phyloP scores from a whole-genome alignment of 1,284 basidiomycete genomes.

The Rhodotorula sp. region DNA sequence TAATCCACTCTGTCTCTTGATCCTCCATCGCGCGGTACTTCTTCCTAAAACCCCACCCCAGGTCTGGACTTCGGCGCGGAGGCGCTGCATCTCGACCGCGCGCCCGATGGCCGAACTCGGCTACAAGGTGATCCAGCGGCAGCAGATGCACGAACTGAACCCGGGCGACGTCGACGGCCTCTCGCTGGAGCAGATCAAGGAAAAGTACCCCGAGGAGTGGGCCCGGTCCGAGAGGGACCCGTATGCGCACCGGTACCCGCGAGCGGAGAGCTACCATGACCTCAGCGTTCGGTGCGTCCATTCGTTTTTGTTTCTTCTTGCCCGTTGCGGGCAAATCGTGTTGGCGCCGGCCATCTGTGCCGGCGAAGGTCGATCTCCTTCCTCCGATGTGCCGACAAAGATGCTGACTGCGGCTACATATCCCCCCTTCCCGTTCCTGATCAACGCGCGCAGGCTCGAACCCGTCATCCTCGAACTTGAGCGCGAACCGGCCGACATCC shows the following conservation, averaged over 20 bases:
- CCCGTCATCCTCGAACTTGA: slow-evolving; percentile 80
- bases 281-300: slow-evolving; percentile 58
- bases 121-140: slow-evolving; percentile 77
- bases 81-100: slow-evolving; percentile 89
- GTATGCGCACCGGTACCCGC: slow-evolving; percentile 78
- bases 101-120: slow-evolving; percentile 79
- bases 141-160: slow-evolving; percentile 97
- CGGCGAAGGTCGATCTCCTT: too few species aligned
- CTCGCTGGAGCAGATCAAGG: slow-evolving; percentile 81
- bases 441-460: slow-evolving; percentile 55
- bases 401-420: not conserved
- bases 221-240: slow-evolving; percentile 87
- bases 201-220: slow-evolving; percentile 91
- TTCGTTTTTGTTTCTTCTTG: not conserved
- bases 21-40: too few species aligned
- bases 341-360: too few species aligned
- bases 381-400: too few species aligned
- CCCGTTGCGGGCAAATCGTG: too few species aligned
- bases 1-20: not conserved
- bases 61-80: slow-evolving; percentile 95
- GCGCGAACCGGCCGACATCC: slow-evolving; percentile 68
- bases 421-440: too few species aligned
- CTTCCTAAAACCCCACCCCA: too few species aligned
- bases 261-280: slow-evolving; percentile 93
- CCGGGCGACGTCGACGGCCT: slow-evolving; percentile 77